Evolutionary conservation across 805 yeast species (phyloP).

Genomic region (Candida gorgasii): DNA sequence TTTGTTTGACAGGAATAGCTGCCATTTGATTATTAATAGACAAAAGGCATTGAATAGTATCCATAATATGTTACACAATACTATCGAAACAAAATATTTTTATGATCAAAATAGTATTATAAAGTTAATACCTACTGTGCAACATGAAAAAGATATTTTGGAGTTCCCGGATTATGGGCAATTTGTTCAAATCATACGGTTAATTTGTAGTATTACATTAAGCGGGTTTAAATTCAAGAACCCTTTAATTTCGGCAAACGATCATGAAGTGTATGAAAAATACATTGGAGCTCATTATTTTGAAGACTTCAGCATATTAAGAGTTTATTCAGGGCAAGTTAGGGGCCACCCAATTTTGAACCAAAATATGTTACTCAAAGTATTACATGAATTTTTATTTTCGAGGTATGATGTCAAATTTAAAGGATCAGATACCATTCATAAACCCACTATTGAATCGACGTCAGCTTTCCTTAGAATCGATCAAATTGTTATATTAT

Average conservation of each 20-base stretch:
- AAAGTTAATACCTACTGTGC: neutral
- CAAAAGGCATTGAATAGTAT: slow-evolving; percentile 6
- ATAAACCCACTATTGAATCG: slow-evolving; percentile 6
- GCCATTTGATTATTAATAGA: slow-evolving; percentile 9
- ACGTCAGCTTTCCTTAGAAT: slow-evolving; percentile 12
- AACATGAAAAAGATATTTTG: neutral
- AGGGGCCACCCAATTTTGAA: slow-evolving; percentile 21
- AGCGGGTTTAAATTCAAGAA: slow-evolving; percentile 9
- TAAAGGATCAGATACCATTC: slow-evolving; percentile 1
- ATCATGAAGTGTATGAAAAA: slow-evolving; percentile 7
- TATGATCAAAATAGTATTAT: slow-evolving; percentile 5
- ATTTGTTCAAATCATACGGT: slow-evolving; percentile 7
- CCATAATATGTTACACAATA: slow-evolving; percentile 7
- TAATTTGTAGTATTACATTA: slow-evolving; percentile 7
- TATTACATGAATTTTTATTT: slow-evolving; percentile 18
- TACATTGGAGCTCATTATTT: slow-evolving; percentile 7
- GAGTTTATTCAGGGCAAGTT: slow-evolving; percentile 22
- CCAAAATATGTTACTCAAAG: slow-evolving; percentile 20
- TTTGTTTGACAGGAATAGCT: slow-evolving; percentile 18
- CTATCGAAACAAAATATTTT: slow-evolving; percentile 10
- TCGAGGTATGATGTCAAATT: slow-evolving; percentile 10
- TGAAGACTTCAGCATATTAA: slow-evolving; percentile 25
- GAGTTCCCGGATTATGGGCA: slow-evolving; percentile 2
- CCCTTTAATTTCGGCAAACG: slow-evolving; percentile 8
- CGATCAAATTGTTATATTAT: slow-evolving; percentile 15